phyloP scores from a whole-genome alignment of 352 stramenopile genomes.

The Phytophthora tentaculata region DNA sequence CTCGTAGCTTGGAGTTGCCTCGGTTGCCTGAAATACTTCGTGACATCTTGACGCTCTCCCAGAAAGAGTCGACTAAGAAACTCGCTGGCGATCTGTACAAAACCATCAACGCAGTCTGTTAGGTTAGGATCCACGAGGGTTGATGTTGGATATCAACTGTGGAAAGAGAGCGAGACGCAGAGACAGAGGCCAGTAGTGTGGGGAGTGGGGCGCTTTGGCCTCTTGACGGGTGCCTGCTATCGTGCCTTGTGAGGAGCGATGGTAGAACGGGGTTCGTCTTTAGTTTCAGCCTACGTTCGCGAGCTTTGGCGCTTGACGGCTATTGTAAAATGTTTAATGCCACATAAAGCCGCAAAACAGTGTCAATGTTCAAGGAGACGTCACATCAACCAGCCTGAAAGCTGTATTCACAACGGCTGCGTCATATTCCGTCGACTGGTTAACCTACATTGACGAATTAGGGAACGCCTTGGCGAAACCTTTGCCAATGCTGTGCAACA shows the following conservation, averaged over 20 bases:
- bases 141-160: constrained; percentile 25
- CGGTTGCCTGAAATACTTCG: constrained; percentile 64
- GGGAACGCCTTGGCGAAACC: constrained; percentile 60
- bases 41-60: constrained; percentile 58
- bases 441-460: constrained; percentile 29
- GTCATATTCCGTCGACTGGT: not conserved
- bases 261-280: constrained; percentile 31
- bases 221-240: constrained; percentile 28
- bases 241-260: constrained; percentile 22
- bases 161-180: constrained; percentile 23
- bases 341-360: constrained; percentile 24
- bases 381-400: too few species aligned
- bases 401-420: not conserved
- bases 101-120: constrained; percentile 59
- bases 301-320: constrained; percentile 26
- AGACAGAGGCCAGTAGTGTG: constrained; percentile 20
- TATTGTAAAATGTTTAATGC: constrained; percentile 46
- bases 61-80: constrained; percentile 77
- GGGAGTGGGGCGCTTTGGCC: constrained; percentile 8
- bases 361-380: too few species aligned
- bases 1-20: constrained; percentile 57
- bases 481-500: constrained; percentile 72
- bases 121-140: constrained; percentile 28
- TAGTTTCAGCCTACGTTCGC: constrained; percentile 31
- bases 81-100: constrained; percentile 71